phyloP scores from a whole-genome alignment of 108 stramenopile species.

The Cyclotella distinguenda region DNA sequence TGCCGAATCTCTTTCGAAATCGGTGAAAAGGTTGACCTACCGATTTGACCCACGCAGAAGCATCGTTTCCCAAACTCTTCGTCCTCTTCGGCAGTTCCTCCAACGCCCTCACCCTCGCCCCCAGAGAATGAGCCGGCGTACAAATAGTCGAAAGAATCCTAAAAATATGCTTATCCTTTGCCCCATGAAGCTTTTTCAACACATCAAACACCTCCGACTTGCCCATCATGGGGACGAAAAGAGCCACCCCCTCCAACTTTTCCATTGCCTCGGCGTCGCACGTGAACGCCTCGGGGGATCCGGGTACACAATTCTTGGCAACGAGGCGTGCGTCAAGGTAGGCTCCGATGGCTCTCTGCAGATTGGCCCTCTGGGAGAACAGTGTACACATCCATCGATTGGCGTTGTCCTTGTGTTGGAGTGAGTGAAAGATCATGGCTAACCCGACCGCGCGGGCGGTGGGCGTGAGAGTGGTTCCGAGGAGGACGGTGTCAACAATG shows the following conservation, averaged over 20 bases:
- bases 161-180: constrained; percentile 84
- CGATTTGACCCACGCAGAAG: constrained; percentile 59
- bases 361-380: constrained; percentile 48
- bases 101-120: constrained; percentile 67
- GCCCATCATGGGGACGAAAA: constrained; percentile 33
- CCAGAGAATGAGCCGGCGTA: constrained; percentile 55
- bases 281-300: constrained; percentile 64
- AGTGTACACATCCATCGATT: constrained; percentile 58
- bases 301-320: constrained; percentile 42
- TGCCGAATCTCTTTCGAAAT: no score
- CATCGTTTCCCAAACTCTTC: constrained; percentile 54
- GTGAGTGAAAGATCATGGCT: constrained; percentile 64
- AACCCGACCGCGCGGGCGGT: constrained; percentile 78
- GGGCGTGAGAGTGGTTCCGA: constrained; percentile 48
- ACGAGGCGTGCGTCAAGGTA: constrained; percentile 68
- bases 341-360: constrained; percentile 53
- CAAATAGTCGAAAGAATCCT: constrained; percentile 73
- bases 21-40: no score
- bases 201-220: constrained; percentile 40
- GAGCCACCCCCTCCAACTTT: constrained; percentile 56
- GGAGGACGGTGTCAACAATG: constrained; percentile 60
- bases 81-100: constrained; percentile 83
- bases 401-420: constrained; percentile 50
- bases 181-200: constrained; percentile 64
- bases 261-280: constrained; percentile 78